These are phyloP conservation scores for Pyrenochaeta sp. DNA, from an alignment of 2,329 filamentous ascomycete genomes.

Conservation along the genomic window DNA sequence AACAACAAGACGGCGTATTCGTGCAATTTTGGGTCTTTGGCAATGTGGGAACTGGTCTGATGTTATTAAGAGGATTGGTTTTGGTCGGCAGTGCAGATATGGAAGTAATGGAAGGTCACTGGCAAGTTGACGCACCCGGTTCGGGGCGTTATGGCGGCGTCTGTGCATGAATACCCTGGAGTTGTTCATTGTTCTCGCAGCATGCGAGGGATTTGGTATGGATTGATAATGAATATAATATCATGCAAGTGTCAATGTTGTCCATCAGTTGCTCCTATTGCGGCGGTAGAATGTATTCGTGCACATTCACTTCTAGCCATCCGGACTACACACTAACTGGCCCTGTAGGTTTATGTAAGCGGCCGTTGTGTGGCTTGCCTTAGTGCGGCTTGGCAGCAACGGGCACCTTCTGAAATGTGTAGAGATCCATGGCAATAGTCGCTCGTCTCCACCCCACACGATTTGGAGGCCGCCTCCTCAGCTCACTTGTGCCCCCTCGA, in stretches of 20 bases:
- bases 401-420: constrained; percentile 6
- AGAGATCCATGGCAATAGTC: constrained; percentile 1
- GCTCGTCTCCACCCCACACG: constrained; percentile 11
- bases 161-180: constrained; percentile 20
- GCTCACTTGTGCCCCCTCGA: too few relatives aligned
- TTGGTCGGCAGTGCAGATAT: constrained; percentile 1
- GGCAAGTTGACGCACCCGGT: too few relatives aligned
- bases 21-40: constrained; percentile 58
- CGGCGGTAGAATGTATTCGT: too few relatives aligned
- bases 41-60: constrained; percentile 62
- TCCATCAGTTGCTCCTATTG: too few relatives aligned
- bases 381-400: constrained; percentile 3
- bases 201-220: neutral
- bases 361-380: constrained; percentile 9
- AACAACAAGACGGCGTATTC: constrained; percentile 46
- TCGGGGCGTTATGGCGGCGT: too few relatives aligned
- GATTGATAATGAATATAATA: constrained; percentile 1
- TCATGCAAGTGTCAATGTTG: too few relatives aligned
- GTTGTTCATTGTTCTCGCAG: neutral
- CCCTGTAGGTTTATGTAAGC: constrained; percentile 7
- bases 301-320: too few relatives aligned
- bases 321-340: too few relatives aligned
- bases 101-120: constrained; percentile 3
- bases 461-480: constrained; percentile 13
- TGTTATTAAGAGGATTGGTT: too few relatives aligned